Evolutionary conservation across 1,284 basidiomycete genomes (phyloP), one percentile per base, ranked within the genome.

Genomic region (Golubevia pallescens): DNA sequence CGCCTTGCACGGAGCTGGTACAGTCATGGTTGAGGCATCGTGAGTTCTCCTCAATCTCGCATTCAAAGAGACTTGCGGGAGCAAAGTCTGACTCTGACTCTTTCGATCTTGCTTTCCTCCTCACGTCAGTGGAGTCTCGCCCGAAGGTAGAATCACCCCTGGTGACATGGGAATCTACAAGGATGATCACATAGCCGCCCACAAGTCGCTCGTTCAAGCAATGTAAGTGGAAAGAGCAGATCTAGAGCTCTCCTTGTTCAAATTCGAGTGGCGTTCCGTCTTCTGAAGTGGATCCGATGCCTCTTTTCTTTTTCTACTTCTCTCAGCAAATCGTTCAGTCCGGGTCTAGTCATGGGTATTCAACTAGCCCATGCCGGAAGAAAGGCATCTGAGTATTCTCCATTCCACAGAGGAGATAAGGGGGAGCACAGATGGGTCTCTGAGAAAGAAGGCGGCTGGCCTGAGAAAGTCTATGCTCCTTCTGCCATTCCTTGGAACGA

Each of bases 341-440:
- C n/a, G n/a, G n/a, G n/a, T n/a, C n/a, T n/a, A n/a, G n/a, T n/a
- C n/a, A 90, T 94, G 20, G 93, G 90, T 6, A 89, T 95, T 60
- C 93, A 95, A 84, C 88, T 95, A 14, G 90, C 90, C 0, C 93
- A 93, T 81, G 92, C 92, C 0, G 92, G 92, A 0, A 87, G 92
- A 48, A 93, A 93, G 83, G 91, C 91, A 0, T 90, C 89, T 24
- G 66, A 70, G 73, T 68, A 74, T 75, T 61, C 83, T 86, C n/a
- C 87, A 68, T 66, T 68, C 70, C 24, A 79, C 88, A 67, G 88
- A 87, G 34, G 88, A 87, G 20, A 60, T 7, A 38, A 38, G 34
- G 13, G 70, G n/a, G 58, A 57, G 14, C 60, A 70, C 10, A n/a
- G n/a, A n/a, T 78, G 67, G 59, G 69, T 70, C 6, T 70, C 74